These are phyloP conservation scores for Aphanoascus verrucosus DNA, from an alignment of 2,329 filamentous ascomycete genomes.

Conservation along the genomic window DNA sequence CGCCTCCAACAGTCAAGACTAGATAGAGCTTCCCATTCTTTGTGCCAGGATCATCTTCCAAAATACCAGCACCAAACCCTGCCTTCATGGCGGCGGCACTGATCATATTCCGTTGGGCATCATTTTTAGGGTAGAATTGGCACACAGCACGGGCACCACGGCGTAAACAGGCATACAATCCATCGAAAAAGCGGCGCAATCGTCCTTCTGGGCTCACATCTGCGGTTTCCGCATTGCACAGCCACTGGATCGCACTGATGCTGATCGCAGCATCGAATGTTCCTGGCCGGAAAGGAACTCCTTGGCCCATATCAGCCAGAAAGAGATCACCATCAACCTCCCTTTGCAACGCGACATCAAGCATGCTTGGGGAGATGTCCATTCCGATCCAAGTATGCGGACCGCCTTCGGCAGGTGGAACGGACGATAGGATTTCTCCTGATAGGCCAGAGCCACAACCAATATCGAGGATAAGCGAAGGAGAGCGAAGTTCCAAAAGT, in stretches of 20 bases:
- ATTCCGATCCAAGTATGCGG: conserved; percentile 96
- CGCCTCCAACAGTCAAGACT: conserved; percentile 77
- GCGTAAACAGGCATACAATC: conserved; percentile 71
- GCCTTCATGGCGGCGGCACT: conserved; percentile 80
- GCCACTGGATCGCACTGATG: conserved; percentile 95
- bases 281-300: conserved; percentile 83
- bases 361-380: conserved; percentile 91
- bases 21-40: conserved; percentile 97
- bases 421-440: conserved; percentile 79
- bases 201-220: conserved; percentile 72
- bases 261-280: conserved; percentile 90
- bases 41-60: conserved; percentile 91
- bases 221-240: conserved; percentile 87
- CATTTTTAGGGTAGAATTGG: conserved; percentile 97
- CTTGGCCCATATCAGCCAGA: conserved; percentile 89
- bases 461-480: conserved; percentile 88
- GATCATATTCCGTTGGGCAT: conserved; percentile 84
- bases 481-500: conserved; percentile 66
- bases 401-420: conserved; percentile 58
- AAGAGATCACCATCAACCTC: conserved; percentile 92
- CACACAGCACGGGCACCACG: conserved; percentile 84
- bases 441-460: conserved; percentile 92
- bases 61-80: conserved; percentile 84
- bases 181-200: conserved; percentile 79
- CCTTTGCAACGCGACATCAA: conserved; percentile 83